Conservation (phyloP, 106 monocot genomes). For the Apostasia ramifera region DNA sequence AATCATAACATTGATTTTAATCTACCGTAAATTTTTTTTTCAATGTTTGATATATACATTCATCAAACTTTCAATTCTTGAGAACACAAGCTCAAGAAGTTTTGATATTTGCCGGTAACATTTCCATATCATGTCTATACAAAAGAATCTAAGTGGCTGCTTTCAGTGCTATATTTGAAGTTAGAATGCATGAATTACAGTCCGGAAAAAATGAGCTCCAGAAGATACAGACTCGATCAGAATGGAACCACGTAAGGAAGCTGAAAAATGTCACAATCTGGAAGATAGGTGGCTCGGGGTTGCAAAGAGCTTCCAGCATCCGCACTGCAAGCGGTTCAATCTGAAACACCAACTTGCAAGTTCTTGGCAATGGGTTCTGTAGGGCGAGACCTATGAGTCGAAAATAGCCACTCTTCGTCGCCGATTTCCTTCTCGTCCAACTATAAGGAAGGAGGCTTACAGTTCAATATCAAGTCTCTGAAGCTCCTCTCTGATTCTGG, state of each 20-base stretch:
- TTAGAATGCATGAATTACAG: too few relatives aligned
- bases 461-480: background rate
- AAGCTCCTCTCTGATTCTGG: background rate
- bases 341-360: background rate
- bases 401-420: background rate
- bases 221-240: too few relatives aligned
- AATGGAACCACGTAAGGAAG: constrained; percentile 52
- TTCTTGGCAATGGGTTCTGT: background rate
- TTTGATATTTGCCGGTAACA: too few relatives aligned
- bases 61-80: too few relatives aligned
- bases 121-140: too few relatives aligned
- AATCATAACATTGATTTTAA: too few relatives aligned
- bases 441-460: background rate
- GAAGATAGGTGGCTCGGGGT: constrained; percentile 29
- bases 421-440: background rate
- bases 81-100: too few relatives aligned
- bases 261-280: constrained; percentile 23
- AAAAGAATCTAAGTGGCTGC: too few relatives aligned
- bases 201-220: too few relatives aligned
- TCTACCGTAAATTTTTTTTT: too few relatives aligned
- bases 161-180: too few relatives aligned
- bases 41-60: too few relatives aligned
- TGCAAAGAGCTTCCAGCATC: constrained; percentile 7
- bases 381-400: background rate
- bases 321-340: background rate